These are phyloP conservation scores for Verticillium klebahnii DNA, from an alignment of 2,329 filamentous ascomycete species.

Conservation along the genomic window DNA sequence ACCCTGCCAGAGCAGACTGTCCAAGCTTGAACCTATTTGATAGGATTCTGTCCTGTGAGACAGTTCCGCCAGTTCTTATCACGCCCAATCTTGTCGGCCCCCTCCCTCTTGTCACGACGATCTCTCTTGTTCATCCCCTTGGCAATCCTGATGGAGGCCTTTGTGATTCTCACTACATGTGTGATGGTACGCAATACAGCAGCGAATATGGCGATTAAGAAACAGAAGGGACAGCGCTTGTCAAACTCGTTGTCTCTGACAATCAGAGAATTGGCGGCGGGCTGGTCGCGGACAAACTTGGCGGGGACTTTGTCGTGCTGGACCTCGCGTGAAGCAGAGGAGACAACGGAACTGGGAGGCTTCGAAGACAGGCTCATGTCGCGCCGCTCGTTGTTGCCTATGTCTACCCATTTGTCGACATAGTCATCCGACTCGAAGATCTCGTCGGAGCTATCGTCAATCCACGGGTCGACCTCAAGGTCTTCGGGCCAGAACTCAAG, in stretches of 20 bases:
- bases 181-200: neutral
- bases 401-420: neutral
- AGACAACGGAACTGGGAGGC: neutral
- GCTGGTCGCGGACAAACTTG: neutral
- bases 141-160: neutral
- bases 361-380: neutral
- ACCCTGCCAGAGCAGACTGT: too few species aligned
- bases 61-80: neutral
- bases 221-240: neutral
- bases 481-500: constrained; percentile 2
- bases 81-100: neutral
- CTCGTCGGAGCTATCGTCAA: neutral
- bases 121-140: neutral
- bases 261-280: neutral
- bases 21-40: neutral
- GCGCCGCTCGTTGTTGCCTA: neutral
- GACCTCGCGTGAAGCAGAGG: neutral
- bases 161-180: neutral
- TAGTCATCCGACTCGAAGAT: neutral
- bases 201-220: neutral
- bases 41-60: neutral
- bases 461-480: neutral
- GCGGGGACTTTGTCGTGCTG: neutral
- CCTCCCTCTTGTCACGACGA: neutral
- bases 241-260: neutral